Conservation (phyloP, 2,329 filamentous ascomycete genomes). For the Dothideomycetes sp. region DNA sequence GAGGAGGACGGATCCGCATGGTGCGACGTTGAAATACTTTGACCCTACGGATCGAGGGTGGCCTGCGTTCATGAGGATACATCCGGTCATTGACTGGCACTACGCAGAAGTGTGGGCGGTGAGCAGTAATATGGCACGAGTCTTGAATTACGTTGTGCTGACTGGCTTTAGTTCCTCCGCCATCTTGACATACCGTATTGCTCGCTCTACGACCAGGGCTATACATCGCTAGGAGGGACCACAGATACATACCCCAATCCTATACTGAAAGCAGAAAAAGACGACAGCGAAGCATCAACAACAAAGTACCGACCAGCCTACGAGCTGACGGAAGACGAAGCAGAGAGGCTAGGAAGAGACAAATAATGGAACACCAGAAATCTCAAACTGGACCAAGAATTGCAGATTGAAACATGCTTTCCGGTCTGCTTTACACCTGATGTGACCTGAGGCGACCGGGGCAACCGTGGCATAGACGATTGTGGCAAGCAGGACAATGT, state of each 20-base stretch:
- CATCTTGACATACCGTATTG: conserved; percentile 77
- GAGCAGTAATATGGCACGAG: conserved; percentile 33
- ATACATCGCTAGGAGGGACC: conserved; percentile 84
- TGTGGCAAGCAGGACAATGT: too few species aligned
- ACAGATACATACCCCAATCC: conserved; percentile 88
- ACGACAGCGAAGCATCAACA: conserved; percentile 26
- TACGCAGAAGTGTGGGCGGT: conserved; percentile 92
- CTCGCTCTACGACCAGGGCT: conserved; percentile 75
- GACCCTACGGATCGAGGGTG: conserved; percentile 81
- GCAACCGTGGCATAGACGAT: too few species aligned
- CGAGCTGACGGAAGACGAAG: conserved; percentile 62
- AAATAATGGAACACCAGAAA: too few species aligned
- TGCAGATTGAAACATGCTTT: too few species aligned
- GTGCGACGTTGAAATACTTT: conserved; percentile 68
- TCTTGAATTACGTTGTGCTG: conserved; percentile 3
- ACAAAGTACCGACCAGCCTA: conserved; percentile 60
- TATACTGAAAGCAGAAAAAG: conserved; percentile 40
- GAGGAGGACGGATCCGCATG: conserved; percentile 84
- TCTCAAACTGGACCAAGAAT: too few species aligned
- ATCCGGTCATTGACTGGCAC: conserved; percentile 96
- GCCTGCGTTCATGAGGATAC: conserved; percentile 86
- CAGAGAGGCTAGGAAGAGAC: conserved; percentile 69
- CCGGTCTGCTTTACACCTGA: too few species aligned
- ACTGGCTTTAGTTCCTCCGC: conserved; percentile 57
- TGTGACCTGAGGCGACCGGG: too few species aligned